A percentile compares a stretch with the other conserved stretches of the same genome.
Evolutionary conservation across 306 rosid species (phyloP).

Genomic region (Cicer judaicum): DNA sequence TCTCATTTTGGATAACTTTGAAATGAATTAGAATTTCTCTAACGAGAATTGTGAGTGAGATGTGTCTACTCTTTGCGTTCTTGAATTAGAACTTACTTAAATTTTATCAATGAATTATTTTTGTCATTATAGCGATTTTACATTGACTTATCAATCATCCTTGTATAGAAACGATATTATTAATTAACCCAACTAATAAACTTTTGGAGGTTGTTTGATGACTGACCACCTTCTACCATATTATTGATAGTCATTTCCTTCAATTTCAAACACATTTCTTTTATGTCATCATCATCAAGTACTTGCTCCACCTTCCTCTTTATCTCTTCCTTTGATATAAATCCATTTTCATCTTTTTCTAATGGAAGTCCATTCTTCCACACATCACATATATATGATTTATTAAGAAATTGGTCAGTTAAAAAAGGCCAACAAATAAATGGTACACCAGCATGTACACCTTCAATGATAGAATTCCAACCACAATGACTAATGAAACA

Average conservation of each 20-base stretch:
- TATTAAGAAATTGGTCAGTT: slow-evolving; percentile 21
- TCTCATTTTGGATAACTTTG: too few species aligned
- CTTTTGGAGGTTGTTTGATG: slow-evolving; percentile 13
- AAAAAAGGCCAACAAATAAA: slow-evolving; percentile 48
- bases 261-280: slow-evolving; percentile 28
- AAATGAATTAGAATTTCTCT: too few species aligned
- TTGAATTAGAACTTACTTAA: too few species aligned
- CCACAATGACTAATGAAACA: slow-evolving; percentile 65
- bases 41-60: too few species aligned
- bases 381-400: slow-evolving; percentile 43
- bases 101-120: too few species aligned
- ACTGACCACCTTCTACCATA: slow-evolving; percentile 32
- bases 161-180: background rate
- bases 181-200: slow-evolving; percentile 30
- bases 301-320: slow-evolving; percentile 41
- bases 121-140: too few species aligned
- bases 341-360: slow-evolving; percentile 37
- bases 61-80: too few species aligned
- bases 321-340: slow-evolving; percentile 36
- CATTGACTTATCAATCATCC: too few species aligned
- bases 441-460: slow-evolving; percentile 46
- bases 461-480: slow-evolving; percentile 59
- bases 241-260: slow-evolving; percentile 7
- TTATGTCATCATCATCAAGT: slow-evolving; percentile 13
- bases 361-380: slow-evolving; percentile 45